These are phyloP conservation scores for Liquidambar formosana DNA, from an alignment of 164 flowering plant species.

Conservation along the genomic window DNA sequence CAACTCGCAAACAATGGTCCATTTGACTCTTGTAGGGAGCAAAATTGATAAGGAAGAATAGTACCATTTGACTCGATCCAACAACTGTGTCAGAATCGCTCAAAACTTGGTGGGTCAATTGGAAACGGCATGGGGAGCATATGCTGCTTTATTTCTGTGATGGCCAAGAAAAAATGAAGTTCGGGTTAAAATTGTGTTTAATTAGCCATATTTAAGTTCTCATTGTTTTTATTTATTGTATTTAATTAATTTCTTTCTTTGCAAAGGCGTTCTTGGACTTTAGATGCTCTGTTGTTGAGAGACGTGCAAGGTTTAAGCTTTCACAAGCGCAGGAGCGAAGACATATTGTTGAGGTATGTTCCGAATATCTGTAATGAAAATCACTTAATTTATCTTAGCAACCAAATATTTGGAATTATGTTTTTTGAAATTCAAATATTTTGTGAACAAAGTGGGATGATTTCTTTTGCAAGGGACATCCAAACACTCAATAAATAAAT, in stretches of 20 bases:
- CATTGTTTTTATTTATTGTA: neutral
- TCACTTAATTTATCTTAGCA: neutral
- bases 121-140: too few relatives aligned
- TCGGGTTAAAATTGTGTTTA: too few relatives aligned
- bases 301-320: constrained; percentile 84
- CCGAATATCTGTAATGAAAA: neutral
- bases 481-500: neutral
- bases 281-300: constrained; percentile 89
- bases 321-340: constrained; percentile 76
- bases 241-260: too few relatives aligned
- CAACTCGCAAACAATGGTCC: too few relatives aligned
- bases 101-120: too few relatives aligned
- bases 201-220: neutral
- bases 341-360: constrained; percentile 83
- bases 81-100: too few relatives aligned
- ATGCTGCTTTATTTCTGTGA: too few relatives aligned
- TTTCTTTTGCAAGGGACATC: neutral
- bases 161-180: too few relatives aligned
- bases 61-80: too few relatives aligned
- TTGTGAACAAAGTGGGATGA: neutral
- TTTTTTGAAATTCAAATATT: neutral
- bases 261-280: constrained; percentile 89
- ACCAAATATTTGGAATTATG: neutral
- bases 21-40: too few relatives aligned
- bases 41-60: too few relatives aligned